Evolutionary conservation across 768 basidiomycete species (phyloP).

Genomic region (Royoungia palumana): DNA sequence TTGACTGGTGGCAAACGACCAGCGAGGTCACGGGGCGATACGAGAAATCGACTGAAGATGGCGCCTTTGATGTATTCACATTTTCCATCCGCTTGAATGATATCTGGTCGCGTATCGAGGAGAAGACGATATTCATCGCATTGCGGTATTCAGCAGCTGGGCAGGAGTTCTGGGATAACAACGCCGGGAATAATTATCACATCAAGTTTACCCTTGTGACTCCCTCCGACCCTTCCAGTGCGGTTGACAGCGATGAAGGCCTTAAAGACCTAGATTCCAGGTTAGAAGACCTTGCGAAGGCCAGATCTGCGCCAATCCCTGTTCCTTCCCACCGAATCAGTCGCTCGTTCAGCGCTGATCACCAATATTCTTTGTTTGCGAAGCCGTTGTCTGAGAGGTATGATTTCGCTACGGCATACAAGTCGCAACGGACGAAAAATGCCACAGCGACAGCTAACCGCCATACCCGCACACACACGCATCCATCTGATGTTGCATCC

Average conservation of each 20-base stretch:
- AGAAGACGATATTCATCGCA: slow-evolving; percentile 78
- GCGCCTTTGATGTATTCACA: slow-evolving; percentile 64
- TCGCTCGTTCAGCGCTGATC: slow-evolving; percentile 30
- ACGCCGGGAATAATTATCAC: slow-evolving; percentile 72
- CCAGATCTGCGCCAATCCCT: slow-evolving; percentile 19
- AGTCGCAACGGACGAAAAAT: slow-evolving; percentile 32
- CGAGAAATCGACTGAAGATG: slow-evolving; percentile 37
- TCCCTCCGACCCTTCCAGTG: slow-evolving; percentile 25
- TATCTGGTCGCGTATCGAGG: slow-evolving; percentile 70
- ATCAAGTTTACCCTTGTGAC: slow-evolving; percentile 53
- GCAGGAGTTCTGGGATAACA: slow-evolving; percentile 92
- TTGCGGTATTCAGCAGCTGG: slow-evolving; percentile 69
- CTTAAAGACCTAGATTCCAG: slow-evolving; percentile 62
- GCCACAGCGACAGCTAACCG: slow-evolving; percentile 2
- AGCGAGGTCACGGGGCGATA: slow-evolving; percentile 86
- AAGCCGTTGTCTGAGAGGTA: slow-evolving; percentile 52
- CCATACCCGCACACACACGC: slow-evolving; percentile 45
- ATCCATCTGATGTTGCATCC: slow-evolving; percentile 42
- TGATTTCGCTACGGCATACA: slow-evolving; percentile 52
- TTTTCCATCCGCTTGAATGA: slow-evolving; percentile 80
- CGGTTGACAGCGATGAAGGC: slow-evolving; percentile 37
- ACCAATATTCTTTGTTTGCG: slow-evolving; percentile 22
- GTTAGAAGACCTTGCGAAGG: slow-evolving; percentile 60
- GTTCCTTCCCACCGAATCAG: slow-evolving; percentile 11
- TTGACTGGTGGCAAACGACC: slow-evolving; percentile 95